Conservation (phyloP, 306 rosid genomes). For the Medicago lupulina region DNA sequence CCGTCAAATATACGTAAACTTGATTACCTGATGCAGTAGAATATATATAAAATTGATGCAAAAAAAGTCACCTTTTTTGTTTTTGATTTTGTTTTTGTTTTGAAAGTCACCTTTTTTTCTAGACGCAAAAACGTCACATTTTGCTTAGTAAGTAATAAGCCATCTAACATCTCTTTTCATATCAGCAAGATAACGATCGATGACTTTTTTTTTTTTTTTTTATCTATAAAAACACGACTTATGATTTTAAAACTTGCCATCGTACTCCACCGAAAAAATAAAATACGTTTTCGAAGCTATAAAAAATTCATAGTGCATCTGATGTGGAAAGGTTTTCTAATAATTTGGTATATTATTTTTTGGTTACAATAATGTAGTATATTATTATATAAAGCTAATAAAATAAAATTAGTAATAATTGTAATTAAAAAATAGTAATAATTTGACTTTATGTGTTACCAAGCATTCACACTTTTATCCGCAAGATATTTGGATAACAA, state of each 20-base stretch:
- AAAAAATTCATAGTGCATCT: background rate
- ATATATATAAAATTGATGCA: too few species aligned
- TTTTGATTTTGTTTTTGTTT: too few species aligned
- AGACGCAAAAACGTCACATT: too few species aligned
- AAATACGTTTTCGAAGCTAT: background rate
- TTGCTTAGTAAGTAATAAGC: background rate
- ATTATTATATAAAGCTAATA: background rate
- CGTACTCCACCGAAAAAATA: background rate
- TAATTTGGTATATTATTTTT: constrained; percentile 18
- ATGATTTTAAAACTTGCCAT: background rate
- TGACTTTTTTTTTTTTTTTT: background rate
- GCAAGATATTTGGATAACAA: background rate
- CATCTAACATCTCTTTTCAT: background rate
- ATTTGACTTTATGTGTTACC: too few species aligned
- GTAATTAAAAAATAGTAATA: background rate
- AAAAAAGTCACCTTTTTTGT: too few species aligned
- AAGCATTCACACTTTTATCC: background rate
- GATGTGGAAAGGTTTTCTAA: constrained; percentile 5
- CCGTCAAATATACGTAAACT: too few species aligned
- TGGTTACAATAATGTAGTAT: too few species aligned
- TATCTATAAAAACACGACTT: background rate
- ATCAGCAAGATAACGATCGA: background rate
- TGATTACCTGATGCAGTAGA: too few species aligned
- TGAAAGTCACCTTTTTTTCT: too few species aligned
- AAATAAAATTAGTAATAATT: background rate